Evolutionary conservation across 441 rosid species (phyloP).

Genomic region (Populus hybrid): DNA sequence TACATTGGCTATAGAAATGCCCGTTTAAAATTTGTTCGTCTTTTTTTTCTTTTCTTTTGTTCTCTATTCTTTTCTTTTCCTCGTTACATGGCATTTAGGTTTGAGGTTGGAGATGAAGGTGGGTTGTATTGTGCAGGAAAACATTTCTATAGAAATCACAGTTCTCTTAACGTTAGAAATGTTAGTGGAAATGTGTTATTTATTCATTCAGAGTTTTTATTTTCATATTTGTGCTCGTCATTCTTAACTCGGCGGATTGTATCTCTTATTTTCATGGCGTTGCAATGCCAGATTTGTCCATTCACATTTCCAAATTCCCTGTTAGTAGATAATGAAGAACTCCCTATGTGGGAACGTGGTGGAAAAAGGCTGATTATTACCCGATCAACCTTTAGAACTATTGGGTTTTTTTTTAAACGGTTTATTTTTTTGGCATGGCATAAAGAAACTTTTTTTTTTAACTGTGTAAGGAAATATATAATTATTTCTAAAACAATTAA

Average conservation of each 20-base stretch:
- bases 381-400: background rate
- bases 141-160: background rate
- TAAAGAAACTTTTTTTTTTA: too few species aligned
- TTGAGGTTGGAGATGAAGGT: background rate
- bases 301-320: background rate
- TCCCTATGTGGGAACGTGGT: background rate
- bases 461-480: too few species aligned
- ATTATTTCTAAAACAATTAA: too few species aligned
- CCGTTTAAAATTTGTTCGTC: slow-evolving; percentile 30
- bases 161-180: background rate
- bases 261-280: background rate
- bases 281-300: background rate
- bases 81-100: background rate
- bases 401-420: too few species aligned
- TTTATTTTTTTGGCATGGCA: too few species aligned
- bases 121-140: background rate
- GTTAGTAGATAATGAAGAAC: too few species aligned
- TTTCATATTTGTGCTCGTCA: background rate
- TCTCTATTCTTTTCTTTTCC: background rate
- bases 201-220: too few species aligned
- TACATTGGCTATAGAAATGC: slow-evolving; percentile 13
- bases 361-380: background rate
- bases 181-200: background rate
- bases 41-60: background rate
- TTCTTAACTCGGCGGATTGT: too few species aligned